Evolutionary conservation across 768 basidiomycete genomes (phyloP), one percentile per base, ranked within the genome.

Genomic region (Stropharia rugosoannulata): DNA sequence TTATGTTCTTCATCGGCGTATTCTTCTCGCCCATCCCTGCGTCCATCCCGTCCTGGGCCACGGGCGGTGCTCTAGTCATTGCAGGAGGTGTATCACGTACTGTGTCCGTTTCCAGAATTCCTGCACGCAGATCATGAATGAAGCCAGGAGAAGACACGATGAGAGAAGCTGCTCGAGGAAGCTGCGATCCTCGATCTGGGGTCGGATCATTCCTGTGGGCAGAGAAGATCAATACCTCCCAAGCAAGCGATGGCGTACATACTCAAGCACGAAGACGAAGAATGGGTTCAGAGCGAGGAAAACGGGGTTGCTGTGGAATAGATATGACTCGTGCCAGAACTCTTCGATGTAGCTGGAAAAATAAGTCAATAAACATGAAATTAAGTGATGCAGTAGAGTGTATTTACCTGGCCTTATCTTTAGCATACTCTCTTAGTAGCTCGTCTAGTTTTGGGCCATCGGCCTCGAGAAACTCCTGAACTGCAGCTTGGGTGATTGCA

Each of bases 241-340:
- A 27, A 25, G 29, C 16, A 22, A 47, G 9, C 27, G 44, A 47
- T 45, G 18, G 39, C 15, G 39, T 12, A 13, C 22, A 9, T 36
- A 51, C 94, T 97, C 93, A 60, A 98, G 86, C 5, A 98, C 91
- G 68, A 99, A 98, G 80, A 98, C 91, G 68, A 99, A 98, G 80
- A 95, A 99, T 0, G 96, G 96, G 66, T 98, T 99, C 62, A 98
- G 79, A 39, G 90, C 89, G 54, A 99, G 82, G 2, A 98, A 96
- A 36, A 99, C 95, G 0, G 95, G 93, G 61, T 97, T 93, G 58
- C 86, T 85, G 67, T 93, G 89, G 2, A 85, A 89, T 40, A 97
- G 78, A 65, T 97, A 96, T 36, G 90, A 92, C 71, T 95, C 81
- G 67, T 73, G 90, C 93, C 96, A 97, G 72, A 97, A 98, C 64